Base-by-base conservation (phyloP, 2,329 filamentous ascomycete genomes). In the Colletotrichum sidae region DNA sequence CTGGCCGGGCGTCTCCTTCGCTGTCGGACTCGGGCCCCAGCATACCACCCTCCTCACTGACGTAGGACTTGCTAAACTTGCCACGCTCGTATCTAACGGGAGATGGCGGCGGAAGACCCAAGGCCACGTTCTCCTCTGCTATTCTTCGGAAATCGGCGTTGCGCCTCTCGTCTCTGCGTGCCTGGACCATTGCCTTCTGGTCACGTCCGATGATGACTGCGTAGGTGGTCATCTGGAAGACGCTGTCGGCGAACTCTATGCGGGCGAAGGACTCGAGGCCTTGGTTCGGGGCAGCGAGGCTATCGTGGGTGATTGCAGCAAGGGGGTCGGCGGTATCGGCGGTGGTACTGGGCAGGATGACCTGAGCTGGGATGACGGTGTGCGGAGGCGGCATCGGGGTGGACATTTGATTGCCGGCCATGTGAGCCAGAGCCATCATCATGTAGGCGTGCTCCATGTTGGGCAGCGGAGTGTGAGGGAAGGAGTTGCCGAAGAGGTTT, bases 201-300 rank as follows among this genome's bases (percentile, higher is more conserved):
- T 94, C 91, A 67, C 92, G 89, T 59, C 91, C 91, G 35, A 94
- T 87, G 61, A 92, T 86, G 70, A 94, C 85, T 56, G 87, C 84
- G 70, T 90, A 90, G 1, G 90, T 93, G 55, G 89, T 92, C 88
- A 94, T 91, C 77, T 92, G 91, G 75, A 92, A 94, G 60, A 89
- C 86, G 73, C 91, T 90, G 79, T 94, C 92, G 69, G 86, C 84
- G 73, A 94, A 94, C 71, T 89, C 86, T 67, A 94, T 81, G 56
- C 83, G 80, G 47, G 86, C 86, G 73, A 87, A 88, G 3, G 85
- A 87, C 71, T 87, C 83, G 12, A 88, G 76, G 52, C 77, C 79
- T 69, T 82, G 80, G 17, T 77, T 74, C 8, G 75, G 68, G n/a
- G 70, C 74, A 55, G 73, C 69, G 57, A 78, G 77, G 12, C 53